Conservation (phyloP, 345 rosid species). For the Viola odorata region DNA sequence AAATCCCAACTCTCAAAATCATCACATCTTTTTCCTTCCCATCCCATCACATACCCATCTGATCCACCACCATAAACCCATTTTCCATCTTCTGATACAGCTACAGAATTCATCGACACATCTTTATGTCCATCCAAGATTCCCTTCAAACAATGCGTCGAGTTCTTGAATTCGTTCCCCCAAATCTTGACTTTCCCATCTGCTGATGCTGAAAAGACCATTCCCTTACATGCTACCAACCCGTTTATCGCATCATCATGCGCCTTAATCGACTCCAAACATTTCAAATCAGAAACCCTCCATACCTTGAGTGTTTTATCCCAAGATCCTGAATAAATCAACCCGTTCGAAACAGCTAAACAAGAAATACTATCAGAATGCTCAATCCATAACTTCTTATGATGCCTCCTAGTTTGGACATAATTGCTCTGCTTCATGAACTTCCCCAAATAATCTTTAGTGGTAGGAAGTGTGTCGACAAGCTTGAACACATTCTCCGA, state of each 20-base stretch:
- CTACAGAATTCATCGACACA: constrained; percentile 25
- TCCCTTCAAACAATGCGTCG: constrained; percentile 37
- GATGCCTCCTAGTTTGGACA: constrained; percentile 26
- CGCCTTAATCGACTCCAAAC: constrained; percentile 29
- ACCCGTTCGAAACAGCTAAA: constrained; percentile 12
- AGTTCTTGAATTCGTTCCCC: constrained; percentile 16
- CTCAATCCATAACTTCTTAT: constrained; percentile 29
- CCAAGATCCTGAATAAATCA: constrained; percentile 31
- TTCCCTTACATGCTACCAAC: constrained; percentile 18
- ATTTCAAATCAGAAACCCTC: constrained; percentile 27
- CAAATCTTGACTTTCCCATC: constrained; percentile 30
- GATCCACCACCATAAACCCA: constrained; percentile 34
- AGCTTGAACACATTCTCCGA: constrained; percentile 29
- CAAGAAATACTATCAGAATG: constrained; percentile 31
- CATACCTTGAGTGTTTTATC: constrained; percentile 30
- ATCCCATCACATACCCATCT: constrained; percentile 30
- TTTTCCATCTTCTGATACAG: constrained; percentile 26
- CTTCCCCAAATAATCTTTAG: constrained; percentile 25
- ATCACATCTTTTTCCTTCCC: constrained; percentile 13
- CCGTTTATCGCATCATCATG: constrained; percentile 34
- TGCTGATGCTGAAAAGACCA: constrained; percentile 27
- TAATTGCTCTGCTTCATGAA: constrained; percentile 32
- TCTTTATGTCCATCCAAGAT: constrained; percentile 51
- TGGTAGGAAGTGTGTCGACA: constrained; percentile 23
- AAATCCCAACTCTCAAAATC: constrained; percentile 21